Percentiles rank a stretch among this genome's conserved stretches.
phyloP scores from a whole-genome alignment of 306 rosid genomes.

The Sindora glabra region DNA sequence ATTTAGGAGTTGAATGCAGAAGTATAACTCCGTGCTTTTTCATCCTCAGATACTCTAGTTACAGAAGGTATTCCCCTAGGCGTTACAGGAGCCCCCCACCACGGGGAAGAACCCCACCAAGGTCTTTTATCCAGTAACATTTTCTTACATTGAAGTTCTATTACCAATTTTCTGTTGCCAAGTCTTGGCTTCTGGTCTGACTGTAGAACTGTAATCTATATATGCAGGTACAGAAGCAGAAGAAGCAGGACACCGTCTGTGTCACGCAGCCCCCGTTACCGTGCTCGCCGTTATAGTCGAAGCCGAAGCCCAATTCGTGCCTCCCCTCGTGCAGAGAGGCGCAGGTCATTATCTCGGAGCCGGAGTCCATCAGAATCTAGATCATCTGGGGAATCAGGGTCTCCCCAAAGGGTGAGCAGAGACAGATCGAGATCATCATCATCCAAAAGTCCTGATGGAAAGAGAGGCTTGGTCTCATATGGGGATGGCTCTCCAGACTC shows the following conservation, averaged over 20 bases:
- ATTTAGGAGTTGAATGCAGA: not conserved
- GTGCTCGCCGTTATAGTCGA: constrained; percentile 50
- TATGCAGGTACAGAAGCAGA: constrained; percentile 69
- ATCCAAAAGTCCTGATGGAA: constrained; percentile 58
- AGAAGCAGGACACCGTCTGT: constrained; percentile 79
- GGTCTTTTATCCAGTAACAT: constrained; percentile 57
- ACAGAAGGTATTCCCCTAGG: constrained; percentile 89
- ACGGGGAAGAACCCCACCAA: constrained; percentile 73
- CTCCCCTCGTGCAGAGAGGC: constrained; percentile 48
- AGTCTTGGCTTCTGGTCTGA: not conserved
- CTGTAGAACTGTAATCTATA: too few species aligned
- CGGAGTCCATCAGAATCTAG: constrained; percentile 49
- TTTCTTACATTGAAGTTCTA: too few species aligned
- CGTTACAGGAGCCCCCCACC: constrained; percentile 90
- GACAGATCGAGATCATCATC: constrained; percentile 59
- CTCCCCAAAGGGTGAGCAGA: constrained; percentile 41
- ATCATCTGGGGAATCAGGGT: constrained; percentile 48
- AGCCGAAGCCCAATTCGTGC: constrained; percentile 48
- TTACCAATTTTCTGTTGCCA: not conserved
- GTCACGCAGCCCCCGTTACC: constrained; percentile 77
- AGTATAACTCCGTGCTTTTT: not conserved
- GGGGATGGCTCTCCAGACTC: constrained; percentile 59
- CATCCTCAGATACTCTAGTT: constrained; percentile 52
- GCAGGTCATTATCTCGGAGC: constrained; percentile 47
- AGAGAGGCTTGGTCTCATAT: constrained; percentile 81